Conservation (phyloP, 805 yeast species). For the Wickerhamomyces pijperi region DNA sequence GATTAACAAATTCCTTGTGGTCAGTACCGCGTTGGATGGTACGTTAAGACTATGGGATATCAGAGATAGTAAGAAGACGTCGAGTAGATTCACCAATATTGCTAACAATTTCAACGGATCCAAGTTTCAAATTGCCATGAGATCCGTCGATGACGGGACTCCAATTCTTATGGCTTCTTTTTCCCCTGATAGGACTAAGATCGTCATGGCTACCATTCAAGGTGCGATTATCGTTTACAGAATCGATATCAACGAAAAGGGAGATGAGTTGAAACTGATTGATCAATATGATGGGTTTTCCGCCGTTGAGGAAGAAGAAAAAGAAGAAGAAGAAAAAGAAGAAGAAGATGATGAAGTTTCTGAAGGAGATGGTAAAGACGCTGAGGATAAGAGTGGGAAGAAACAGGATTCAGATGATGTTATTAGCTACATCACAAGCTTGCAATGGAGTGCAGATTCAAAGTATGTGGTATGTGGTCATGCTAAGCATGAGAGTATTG, state of each 20-base stretch:
- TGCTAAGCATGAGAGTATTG: conserved; percentile 19
- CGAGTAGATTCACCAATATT: no score
- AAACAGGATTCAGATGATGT: not conserved
- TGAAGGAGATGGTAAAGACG: no score
- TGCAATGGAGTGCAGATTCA: conserved; percentile 24
- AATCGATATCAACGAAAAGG: conserved; percentile 14
- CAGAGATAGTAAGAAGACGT: no score
- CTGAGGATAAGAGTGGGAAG: conserved; percentile 1
- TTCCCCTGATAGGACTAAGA: conserved; percentile 34
- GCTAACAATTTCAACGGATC: no score
- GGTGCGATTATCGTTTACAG: conserved; percentile 50
- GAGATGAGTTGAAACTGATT: conserved; percentile 6
- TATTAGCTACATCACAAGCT: conserved; percentile 20
- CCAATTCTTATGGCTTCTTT: conserved; percentile 45
- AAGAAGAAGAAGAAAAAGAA: no score
- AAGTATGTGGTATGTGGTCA: conserved; percentile 21
- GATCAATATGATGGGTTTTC: conserved; percentile 17
- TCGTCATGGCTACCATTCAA: conserved; percentile 58
- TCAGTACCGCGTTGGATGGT: conserved; percentile 64
- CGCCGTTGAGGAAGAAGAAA: conserved; percentile 2
- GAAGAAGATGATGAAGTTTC: no score
- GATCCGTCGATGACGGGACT: conserved; percentile 26
- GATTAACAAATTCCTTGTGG: conserved; percentile 31
- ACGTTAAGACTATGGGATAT: conserved; percentile 60
- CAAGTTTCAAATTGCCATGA: conserved; percentile 5